phyloP scores from a whole-genome alignment of 2,329 filamentous ascomycete species.

The Curvularia spicifera region DNA sequence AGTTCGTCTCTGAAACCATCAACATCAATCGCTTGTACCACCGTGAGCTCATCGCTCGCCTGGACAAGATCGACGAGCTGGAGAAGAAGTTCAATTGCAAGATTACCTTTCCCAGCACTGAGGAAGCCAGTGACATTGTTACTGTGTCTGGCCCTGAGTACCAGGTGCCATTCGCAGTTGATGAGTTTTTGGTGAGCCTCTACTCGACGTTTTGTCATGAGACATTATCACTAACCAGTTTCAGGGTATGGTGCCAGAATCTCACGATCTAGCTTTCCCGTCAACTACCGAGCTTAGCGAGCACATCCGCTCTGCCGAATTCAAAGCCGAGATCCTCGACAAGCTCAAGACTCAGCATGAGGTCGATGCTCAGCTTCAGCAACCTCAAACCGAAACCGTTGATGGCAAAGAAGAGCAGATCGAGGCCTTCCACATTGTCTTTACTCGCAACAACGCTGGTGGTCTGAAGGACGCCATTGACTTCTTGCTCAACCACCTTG shows the following conservation, averaged over 20 bases:
- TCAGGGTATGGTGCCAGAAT: conserved; percentile 95
- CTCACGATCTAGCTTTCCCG: conserved; percentile 86
- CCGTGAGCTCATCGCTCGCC: conserved; percentile 86
- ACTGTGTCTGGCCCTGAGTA: conserved; percentile 96
- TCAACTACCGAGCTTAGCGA: conserved; percentile 76
- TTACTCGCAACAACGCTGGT: conserved; percentile 96
- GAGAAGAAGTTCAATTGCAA: conserved; percentile 99
- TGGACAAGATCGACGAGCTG: conserved; percentile 88
- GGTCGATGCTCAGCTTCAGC: conserved; percentile 79
- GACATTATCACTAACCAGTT: conserved; percentile 42
- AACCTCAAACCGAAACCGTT: conserved; percentile 50
- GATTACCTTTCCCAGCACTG: conserved; percentile 96
- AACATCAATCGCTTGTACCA: conserved; percentile 95
- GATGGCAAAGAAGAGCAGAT: conserved; percentile 52
- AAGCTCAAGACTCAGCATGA: conserved; percentile 93
- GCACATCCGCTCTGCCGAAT: conserved; percentile 82
- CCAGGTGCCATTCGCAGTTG: conserved; percentile 95
- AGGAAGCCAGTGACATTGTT: conserved; percentile 94
- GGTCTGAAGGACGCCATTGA: conserved; percentile 96
- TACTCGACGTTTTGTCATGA: neutral
- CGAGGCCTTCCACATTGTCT: conserved; percentile 61
- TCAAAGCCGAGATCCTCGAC: conserved; percentile 76
- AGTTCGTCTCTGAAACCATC: conserved; percentile 93
- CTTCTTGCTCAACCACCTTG: conserved; percentile 84
- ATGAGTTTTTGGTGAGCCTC: conserved; percentile 77